A percentile compares a stretch with the other conserved stretches of the same genome.
Evolutionary conservation across 352 stramenopile species (phyloP).

Genomic region (Phytophthora meadii): DNA sequence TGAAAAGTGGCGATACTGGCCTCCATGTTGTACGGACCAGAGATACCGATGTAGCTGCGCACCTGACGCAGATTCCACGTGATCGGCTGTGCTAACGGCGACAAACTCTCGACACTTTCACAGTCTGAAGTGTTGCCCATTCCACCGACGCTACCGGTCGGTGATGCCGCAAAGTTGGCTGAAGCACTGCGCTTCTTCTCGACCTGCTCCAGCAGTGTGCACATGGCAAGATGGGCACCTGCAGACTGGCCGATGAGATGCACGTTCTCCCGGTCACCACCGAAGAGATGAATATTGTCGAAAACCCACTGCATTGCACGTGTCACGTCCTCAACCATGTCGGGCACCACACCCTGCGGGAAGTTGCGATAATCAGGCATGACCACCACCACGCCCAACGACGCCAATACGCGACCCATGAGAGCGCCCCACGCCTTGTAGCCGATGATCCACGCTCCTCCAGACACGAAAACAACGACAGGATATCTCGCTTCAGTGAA

Average conservation of each 20-base stretch:
- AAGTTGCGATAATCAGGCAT: constrained; percentile 95
- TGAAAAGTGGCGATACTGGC: constrained; percentile 81
- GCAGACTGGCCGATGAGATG: constrained; percentile 91
- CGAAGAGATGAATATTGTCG: constrained; percentile 83
- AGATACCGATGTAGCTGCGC: constrained; percentile 88
- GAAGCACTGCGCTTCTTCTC: constrained; percentile 49
- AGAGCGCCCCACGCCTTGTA: constrained; percentile 93
- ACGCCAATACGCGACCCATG: constrained; percentile 78
- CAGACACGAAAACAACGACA: constrained; percentile 91
- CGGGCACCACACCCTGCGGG: constrained; percentile 82
- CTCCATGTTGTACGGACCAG: constrained; percentile 88
- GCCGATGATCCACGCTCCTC: constrained; percentile 93
- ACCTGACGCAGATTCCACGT: constrained; percentile 74
- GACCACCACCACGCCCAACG: constrained; percentile 84
- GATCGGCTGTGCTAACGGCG: constrained; percentile 40
- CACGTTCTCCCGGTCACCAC: constrained; percentile 86
- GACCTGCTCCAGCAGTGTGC: constrained; percentile 77
- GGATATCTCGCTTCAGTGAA: constrained; percentile 49
- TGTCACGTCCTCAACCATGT: constrained; percentile 92
- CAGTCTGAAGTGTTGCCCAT: constrained; percentile 46
- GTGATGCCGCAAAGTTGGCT: constrained; percentile 11
- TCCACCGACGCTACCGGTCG: constrained; percentile 26
- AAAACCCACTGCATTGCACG: constrained; percentile 89
- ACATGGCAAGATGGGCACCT: constrained; percentile 88
- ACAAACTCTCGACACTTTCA: constrained; percentile 41